Conservation (phyloP, 129 eudicot species). For the Deinandra increscens region DNA sequence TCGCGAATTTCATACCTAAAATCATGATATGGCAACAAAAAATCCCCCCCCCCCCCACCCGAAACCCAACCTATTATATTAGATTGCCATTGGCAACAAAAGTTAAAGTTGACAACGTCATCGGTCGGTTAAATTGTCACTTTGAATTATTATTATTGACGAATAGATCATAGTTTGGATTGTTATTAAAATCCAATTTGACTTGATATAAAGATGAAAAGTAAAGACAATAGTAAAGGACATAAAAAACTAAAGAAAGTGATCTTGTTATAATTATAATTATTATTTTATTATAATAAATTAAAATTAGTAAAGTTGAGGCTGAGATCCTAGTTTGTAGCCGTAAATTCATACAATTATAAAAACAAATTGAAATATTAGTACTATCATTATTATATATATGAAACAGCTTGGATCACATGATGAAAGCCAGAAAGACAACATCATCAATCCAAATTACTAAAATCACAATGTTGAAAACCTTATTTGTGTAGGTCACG, state of each 20-base stretch:
- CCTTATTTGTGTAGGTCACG: constrained; percentile 78
- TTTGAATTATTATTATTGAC: too few species aligned
- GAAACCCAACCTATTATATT: too few species aligned
- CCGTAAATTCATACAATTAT: constrained; percentile 28
- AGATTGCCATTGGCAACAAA: too few species aligned
- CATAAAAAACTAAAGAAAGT: neutral
- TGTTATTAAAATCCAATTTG: too few species aligned
- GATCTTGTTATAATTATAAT: neutral
- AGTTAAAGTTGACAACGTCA: too few species aligned
- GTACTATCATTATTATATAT: neutral
- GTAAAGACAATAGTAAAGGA: constrained; percentile 1
- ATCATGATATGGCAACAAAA: too few species aligned
- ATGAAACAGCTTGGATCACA: constrained; percentile 48
- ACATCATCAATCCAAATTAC: constrained; percentile 44
- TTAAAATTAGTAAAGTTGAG: constrained; percentile 19
- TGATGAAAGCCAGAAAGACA: constrained; percentile 48
- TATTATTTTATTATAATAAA: neutral
- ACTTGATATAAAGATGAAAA: neutral
- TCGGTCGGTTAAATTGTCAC: too few species aligned
- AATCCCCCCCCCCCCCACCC: too few species aligned
- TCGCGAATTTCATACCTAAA: too few species aligned
- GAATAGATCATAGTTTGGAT: too few species aligned
- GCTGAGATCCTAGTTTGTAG: constrained; percentile 45
- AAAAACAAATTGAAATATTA: constrained; percentile 24
- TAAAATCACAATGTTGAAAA: constrained; percentile 41